Evolutionary conservation across 257 asterid species (phyloP).

Genomic region (Avicennia marina): DNA sequence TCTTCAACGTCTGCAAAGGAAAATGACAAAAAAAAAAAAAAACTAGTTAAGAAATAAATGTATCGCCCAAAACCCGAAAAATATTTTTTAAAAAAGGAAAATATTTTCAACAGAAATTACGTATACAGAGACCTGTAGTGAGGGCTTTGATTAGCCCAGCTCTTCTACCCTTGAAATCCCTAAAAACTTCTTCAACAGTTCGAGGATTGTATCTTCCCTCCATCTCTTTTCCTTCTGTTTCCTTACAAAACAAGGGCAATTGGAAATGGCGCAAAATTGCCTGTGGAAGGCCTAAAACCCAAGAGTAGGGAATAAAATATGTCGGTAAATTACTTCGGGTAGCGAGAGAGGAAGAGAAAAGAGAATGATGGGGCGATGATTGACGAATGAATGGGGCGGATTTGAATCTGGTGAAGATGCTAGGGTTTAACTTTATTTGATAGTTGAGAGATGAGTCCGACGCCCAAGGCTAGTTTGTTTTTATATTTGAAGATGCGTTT

Average conservation of each 20-base stretch:
- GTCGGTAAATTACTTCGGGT: conserved; percentile 2
- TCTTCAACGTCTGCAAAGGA: conserved; percentile 45
- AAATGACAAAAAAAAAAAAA: not conserved
- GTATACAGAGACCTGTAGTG: conserved; percentile 31
- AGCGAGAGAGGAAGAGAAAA: not conserved
- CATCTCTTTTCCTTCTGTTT: conserved; percentile 18
- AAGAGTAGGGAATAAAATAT: conserved; percentile 16
- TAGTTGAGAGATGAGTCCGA: conserved; percentile 31
- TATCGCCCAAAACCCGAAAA: not conserved
- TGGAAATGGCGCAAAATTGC: not conserved
- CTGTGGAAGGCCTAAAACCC: too few relatives aligned
- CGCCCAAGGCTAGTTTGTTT: not conserved
- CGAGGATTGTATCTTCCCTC: conserved; percentile 38
- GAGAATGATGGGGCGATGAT: not conserved
- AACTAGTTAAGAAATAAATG: not conserved
- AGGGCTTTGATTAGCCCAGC: conserved; percentile 55
- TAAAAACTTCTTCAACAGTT: conserved; percentile 49
- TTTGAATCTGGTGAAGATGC: conserved; percentile 30
- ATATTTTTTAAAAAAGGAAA: not conserved
- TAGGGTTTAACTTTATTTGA: conserved; percentile 32
- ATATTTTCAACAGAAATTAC: too few relatives aligned
- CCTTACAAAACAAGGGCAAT: not conserved
- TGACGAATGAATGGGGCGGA: conserved; percentile 35
- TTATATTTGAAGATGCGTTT: too few relatives aligned
- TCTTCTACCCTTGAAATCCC: conserved; percentile 50